Evolutionary conservation across 1,139 yeast genomes (phyloP).

Genomic region (Candida sp.): DNA sequence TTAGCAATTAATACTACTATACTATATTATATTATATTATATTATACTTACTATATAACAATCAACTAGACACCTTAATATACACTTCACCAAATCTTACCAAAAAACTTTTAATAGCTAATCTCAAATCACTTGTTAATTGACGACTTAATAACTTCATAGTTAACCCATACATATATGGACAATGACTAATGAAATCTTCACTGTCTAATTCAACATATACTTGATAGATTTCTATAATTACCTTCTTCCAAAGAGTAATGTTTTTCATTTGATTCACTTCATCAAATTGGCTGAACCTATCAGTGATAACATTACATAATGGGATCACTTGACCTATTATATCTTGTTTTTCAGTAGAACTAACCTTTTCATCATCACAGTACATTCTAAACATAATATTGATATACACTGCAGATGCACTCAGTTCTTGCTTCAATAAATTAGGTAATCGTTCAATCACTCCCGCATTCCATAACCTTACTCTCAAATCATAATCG

Average conservation of each 20-base stretch:
- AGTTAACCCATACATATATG: slow-evolving; percentile 65
- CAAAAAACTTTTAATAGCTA: slow-evolving; percentile 63
- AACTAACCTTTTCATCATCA: slow-evolving; percentile 51
- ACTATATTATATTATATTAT: no score
- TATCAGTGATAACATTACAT: slow-evolving; percentile 64
- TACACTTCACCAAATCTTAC: slow-evolving; percentile 69
- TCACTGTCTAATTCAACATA: slow-evolving; percentile 70
- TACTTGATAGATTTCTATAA: slow-evolving; percentile 82
- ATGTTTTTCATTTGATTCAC: slow-evolving; percentile 76
- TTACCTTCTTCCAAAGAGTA: slow-evolving; percentile 88
- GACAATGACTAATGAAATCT: slow-evolving; percentile 66
- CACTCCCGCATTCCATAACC: slow-evolving; percentile 89
- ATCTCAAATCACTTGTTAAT: slow-evolving; percentile 66
- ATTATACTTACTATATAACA: neutral
- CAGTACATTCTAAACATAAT: slow-evolving; percentile 79
- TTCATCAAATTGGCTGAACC: slow-evolving; percentile 73
- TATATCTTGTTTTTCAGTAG: slow-evolving; percentile 36
- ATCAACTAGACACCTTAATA: slow-evolving; percentile 12
- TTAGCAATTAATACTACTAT: no score
- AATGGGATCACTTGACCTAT: slow-evolving; percentile 62
- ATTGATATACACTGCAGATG: slow-evolving; percentile 84
- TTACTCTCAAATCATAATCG: slow-evolving; percentile 79
- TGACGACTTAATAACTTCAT: slow-evolving; percentile 66
- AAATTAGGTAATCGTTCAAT: slow-evolving; percentile 92
- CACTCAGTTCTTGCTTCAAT: slow-evolving; percentile 85